These are phyloP conservation scores for Aspergillus melleus DNA, from an alignment of 2,329 filamentous ascomycete genomes.

Conservation along the genomic window DNA sequence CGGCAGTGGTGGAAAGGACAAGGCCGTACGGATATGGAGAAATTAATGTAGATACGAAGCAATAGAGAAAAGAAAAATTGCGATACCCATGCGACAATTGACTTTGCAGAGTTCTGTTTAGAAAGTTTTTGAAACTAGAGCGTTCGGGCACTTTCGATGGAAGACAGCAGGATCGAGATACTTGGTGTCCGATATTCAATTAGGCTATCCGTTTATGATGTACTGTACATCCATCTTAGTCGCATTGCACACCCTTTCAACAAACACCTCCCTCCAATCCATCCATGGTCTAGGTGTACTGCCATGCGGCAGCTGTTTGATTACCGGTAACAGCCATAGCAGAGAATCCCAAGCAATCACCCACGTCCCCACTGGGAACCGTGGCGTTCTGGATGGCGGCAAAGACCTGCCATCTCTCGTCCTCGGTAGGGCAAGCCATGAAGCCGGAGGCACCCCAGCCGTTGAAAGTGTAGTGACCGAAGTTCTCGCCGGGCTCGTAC, in stretches of 20 bases:
- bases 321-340: constrained; percentile 34
- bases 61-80: constrained; percentile 6
- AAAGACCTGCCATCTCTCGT: constrained; percentile 43
- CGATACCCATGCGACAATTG: constrained; percentile 19
- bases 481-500: constrained; percentile 31
- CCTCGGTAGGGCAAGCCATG: constrained; percentile 44
- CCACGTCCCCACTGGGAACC: constrained; percentile 39
- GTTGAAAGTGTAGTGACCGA: constrained; percentile 32
- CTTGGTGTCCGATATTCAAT: neutral
- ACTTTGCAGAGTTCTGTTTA: neutral
- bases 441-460: constrained; percentile 41
- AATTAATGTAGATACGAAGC: constrained; percentile 44
- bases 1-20: constrained; percentile 90
- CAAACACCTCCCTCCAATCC: neutral
- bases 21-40: constrained; percentile 66
- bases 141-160: neutral
- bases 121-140: neutral
- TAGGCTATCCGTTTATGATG: neutral
- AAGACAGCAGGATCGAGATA: neutral
- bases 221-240: neutral
- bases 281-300: constrained; percentile 36
- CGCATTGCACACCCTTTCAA: neutral
- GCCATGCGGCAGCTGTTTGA: constrained; percentile 37
- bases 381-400: constrained; percentile 41
- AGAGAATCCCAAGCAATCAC: constrained; percentile 42